phyloP scores from a whole-genome alignment of 371 early-diverging fungal genomes.

The Mortierella sp. region DNA sequence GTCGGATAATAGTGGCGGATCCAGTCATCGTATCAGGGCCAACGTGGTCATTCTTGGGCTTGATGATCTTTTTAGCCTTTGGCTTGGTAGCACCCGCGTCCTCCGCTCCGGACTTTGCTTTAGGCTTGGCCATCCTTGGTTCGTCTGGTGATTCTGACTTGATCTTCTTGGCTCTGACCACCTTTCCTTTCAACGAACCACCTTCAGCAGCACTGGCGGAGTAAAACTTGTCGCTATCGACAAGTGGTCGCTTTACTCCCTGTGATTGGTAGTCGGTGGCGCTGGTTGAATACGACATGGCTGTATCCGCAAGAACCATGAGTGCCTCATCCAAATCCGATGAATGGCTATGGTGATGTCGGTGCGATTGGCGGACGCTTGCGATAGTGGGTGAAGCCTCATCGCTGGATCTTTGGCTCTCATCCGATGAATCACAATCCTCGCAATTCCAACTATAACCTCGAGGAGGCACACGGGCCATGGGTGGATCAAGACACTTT shows the following conservation, averaged over 20 bases:
- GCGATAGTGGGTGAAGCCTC: constrained; percentile 9
- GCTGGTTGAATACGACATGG: constrained; percentile 33
- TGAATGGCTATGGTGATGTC: constrained; percentile 33
- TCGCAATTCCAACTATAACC: constrained; percentile 54
- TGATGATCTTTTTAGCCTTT: constrained; percentile 15
- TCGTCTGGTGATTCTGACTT: constrained; percentile 22
- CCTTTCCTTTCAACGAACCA: constrained; percentile 11
- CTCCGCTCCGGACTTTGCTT: constrained; percentile 5
- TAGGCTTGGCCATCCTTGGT: constrained; percentile 12
- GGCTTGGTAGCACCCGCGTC: constrained; percentile 7
- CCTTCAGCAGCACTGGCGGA: background rate
- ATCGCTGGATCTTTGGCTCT: constrained; percentile 34
- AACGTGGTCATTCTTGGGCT: background rate
- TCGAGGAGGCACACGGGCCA: constrained; percentile 51
- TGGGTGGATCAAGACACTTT: constrained; percentile 50
- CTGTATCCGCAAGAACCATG: constrained; percentile 51
- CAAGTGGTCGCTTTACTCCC: constrained; percentile 31
- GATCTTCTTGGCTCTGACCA: constrained; percentile 20
- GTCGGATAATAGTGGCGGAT: background rate
- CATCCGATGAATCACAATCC: constrained; percentile 44
- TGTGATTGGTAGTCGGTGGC: constrained; percentile 2
- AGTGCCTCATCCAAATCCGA: constrained; percentile 48
- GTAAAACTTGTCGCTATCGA: background rate
- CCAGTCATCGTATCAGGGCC: background rate
- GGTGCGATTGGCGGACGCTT: constrained; percentile 11